Base-by-base conservation (phyloP, 371 early-diverging fungal genomes). In the Mucor ambiguus region DNA sequence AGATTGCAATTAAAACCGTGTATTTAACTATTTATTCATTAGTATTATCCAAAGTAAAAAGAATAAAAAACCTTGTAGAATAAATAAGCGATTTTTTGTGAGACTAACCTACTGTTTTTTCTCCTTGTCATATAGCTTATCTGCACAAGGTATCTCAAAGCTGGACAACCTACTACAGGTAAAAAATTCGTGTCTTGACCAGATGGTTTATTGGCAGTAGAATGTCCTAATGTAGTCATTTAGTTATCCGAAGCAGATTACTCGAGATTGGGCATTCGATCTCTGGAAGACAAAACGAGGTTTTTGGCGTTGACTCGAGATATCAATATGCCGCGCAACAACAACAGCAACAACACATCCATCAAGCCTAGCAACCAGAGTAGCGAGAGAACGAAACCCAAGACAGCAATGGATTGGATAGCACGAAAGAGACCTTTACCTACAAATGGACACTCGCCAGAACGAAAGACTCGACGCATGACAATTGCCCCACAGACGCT, bases 41-140 rank as follows among this genome's bases (percentile, higher is more conserved):
- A 73, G 73, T 73, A 69, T 63, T 73, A 73, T 58, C 63, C 73
- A 49, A 62, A 32, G 73, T 73, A 69, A 37, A 48, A 37, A 29
- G 14, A 0, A 35, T 2, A n/a, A n/a, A n/a, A n/a, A n/a, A n/a
- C 6, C 61, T 33, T 18, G 28, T 4, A 20, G 8, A 16, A 46
- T 26, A 9, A 28, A 30, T 63, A 14, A 9, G 16, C 22, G 24
- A 18, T 33, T 11, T 33, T 10, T 35, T 49, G 35, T 35, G 16
- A 61, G 8, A 28, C 22, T 58, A 26, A 58, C 1, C 16, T 2
- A 29, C 54, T 0, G 29, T 57, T 20, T 63, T 41, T 12, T 48
- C 37, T 63, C 33, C 1, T 16, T 29, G 58, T 33, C 1, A 14
- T 29, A 26, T 61, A 68, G 68, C n/a, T 44, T 72, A 24, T 64